Percentiles rank a stretch among this genome's conserved stretches.
Evolutionary conservation across 1,284 basidiomycete genomes (phyloP).

Genomic region (Flammula alnicola): DNA sequence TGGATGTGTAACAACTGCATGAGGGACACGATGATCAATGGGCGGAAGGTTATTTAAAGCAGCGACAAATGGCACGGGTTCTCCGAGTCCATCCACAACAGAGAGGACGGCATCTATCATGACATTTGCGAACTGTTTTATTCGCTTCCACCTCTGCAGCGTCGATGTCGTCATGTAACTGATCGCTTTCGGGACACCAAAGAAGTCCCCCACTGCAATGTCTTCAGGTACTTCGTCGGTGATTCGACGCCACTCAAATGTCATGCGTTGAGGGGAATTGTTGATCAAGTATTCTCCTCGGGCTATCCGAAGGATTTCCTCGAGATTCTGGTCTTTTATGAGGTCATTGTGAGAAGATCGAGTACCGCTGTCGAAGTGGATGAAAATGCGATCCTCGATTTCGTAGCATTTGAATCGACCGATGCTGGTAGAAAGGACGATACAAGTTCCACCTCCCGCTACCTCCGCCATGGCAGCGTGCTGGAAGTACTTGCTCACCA

Average conservation of each 20-base stretch:
- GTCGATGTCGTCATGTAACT: conserved; percentile 11
- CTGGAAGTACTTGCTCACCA: conserved; percentile 13
- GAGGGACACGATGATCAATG: background rate
- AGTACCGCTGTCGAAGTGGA: conserved; percentile 13
- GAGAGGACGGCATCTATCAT: conserved; percentile 5
- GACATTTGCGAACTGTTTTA: conserved; percentile 3
- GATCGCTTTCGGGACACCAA: conserved; percentile 6
- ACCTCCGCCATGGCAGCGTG: conserved; percentile 2
- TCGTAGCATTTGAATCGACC: conserved; percentile 16
- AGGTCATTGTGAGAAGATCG: conserved; percentile 10
- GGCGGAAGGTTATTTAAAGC: conserved; percentile 6
- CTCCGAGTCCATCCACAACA: conserved; percentile 5
- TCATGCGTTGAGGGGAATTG: background rate
- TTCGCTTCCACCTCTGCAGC: conserved; percentile 5
- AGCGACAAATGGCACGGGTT: conserved; percentile 7
- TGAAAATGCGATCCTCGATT: conserved; percentile 10
- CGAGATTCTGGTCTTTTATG: conserved; percentile 6
- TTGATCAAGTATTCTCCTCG: conserved; percentile 4
- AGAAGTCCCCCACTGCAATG: conserved; percentile 1
- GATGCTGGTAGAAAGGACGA: conserved; percentile 10
- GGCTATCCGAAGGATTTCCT: conserved; percentile 4
- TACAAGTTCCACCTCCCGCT: conserved; percentile 1
- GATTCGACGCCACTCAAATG: background rate
- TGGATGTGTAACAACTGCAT: background rate
- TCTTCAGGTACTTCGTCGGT: background rate